phyloP scores from a whole-genome alignment of 2,329 filamentous ascomycete species.

The Ilyonectria mors-panacis region DNA sequence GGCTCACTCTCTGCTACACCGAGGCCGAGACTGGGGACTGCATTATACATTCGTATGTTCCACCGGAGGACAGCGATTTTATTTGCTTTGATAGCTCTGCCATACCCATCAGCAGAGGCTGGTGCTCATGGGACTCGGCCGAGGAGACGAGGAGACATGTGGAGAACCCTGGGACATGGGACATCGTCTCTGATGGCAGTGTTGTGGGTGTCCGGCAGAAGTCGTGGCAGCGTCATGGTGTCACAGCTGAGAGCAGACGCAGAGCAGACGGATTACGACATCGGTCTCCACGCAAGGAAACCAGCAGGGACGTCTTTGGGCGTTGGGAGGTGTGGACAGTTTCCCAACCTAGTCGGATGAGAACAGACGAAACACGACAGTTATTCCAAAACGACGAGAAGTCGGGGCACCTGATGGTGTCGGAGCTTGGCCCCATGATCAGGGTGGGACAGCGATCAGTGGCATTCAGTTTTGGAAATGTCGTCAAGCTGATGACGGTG shows the following conservation, averaged over 20 bases:
- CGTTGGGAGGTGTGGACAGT: slow-evolving; percentile 71
- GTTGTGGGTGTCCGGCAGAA: slow-evolving; percentile 74
- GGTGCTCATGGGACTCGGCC: slow-evolving; percentile 67
- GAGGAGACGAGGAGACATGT: slow-evolving; percentile 68
- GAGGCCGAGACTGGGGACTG: slow-evolving; percentile 72
- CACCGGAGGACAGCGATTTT: slow-evolving; percentile 65
- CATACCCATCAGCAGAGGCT: slow-evolving; percentile 58
- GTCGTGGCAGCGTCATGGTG: slow-evolving; percentile 37
- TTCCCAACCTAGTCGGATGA: slow-evolving; percentile 60
- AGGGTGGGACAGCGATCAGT: slow-evolving; percentile 75
- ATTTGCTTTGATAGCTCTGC: slow-evolving; percentile 68
- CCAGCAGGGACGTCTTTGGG: slow-evolving; percentile 47
- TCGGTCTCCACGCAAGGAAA: slow-evolving; percentile 46
- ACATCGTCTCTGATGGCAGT: slow-evolving; percentile 71
- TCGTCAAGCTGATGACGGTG: slow-evolving; percentile 78
- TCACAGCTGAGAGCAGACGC: slow-evolving; percentile 33
- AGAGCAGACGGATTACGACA: slow-evolving; percentile 48
- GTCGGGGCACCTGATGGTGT: slow-evolving; percentile 73
- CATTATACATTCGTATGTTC: slow-evolving; percentile 75
- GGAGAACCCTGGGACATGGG: slow-evolving; percentile 76
- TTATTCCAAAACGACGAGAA: slow-evolving; percentile 59
- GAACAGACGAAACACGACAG: slow-evolving; percentile 62
- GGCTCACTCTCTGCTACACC: slow-evolving; percentile 76
- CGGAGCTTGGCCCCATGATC: slow-evolving; percentile 75
- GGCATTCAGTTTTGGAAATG: slow-evolving; percentile 80